Evolutionary conservation across 805 yeast genomes (phyloP).

Genomic region (Wickerhamiella shivajii): DNA sequence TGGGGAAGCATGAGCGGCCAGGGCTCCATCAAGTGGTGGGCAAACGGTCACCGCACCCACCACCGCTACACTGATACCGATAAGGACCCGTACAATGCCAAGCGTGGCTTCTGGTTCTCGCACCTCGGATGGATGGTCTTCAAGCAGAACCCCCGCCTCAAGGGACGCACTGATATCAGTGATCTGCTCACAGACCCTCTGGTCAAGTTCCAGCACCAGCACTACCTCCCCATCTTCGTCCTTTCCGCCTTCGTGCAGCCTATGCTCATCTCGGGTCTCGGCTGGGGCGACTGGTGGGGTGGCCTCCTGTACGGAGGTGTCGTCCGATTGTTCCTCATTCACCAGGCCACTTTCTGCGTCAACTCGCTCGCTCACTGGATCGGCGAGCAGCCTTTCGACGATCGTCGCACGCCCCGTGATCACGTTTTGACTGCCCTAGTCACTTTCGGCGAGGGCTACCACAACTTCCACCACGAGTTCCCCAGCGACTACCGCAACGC

Average conservation of each 20-base stretch:
- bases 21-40: slow-evolving; percentile 70
- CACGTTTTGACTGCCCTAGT: slow-evolving; percentile 47
- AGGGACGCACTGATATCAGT: slow-evolving; percentile 50
- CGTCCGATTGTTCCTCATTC: slow-evolving; percentile 52
- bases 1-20: slow-evolving; percentile 61
- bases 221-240: slow-evolving; percentile 43
- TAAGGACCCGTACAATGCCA: slow-evolving; percentile 72
- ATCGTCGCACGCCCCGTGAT: slow-evolving; percentile 58
- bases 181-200: slow-evolving; percentile 48
- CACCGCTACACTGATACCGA: slow-evolving; percentile 83
- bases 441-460: slow-evolving; percentile 83
- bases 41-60: slow-evolving; percentile 73
- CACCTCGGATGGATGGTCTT: slow-evolving; percentile 82
- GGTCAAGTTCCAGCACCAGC: slow-evolving; percentile 54
- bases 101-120: slow-evolving; percentile 66
- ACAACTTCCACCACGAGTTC: slow-evolving; percentile 91
- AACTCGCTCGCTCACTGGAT: slow-evolving; percentile 75
- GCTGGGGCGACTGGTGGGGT: slow-evolving; percentile 62
- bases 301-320: slow-evolving; percentile 74
- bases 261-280: slow-evolving; percentile 42
- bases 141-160: slow-evolving; percentile 47
- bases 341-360: slow-evolving; percentile 62
- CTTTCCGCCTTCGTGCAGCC: slow-evolving; percentile 49
- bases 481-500: slow-evolving; percentile 81
- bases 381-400: slow-evolving; percentile 62